phyloP scores from a whole-genome alignment of 1,139 yeast species.

The Yamadazyma taylorii region DNA sequence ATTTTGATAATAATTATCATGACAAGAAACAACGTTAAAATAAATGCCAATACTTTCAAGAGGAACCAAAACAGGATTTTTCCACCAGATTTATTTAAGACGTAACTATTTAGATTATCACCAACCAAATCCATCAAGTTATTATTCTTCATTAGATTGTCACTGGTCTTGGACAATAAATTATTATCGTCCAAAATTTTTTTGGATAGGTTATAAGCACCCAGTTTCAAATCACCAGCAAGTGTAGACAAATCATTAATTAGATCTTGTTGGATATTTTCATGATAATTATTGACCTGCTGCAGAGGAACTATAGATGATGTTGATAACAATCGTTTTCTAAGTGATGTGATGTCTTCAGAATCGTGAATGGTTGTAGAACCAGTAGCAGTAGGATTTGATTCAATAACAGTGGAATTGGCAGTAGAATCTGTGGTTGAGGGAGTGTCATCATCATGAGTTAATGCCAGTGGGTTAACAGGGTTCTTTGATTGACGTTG shows the following conservation, averaged over 20 bases:
- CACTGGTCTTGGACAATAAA: slow-evolving; percentile 37
- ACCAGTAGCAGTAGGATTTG: not conserved
- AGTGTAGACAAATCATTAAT: slow-evolving; percentile 38
- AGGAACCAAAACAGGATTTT: slow-evolving; percentile 38
- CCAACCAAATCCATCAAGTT: slow-evolving; percentile 39
- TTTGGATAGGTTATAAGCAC: slow-evolving; percentile 36
- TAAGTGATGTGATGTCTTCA: slow-evolving; percentile 7
- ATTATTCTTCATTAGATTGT: slow-evolving; percentile 37
- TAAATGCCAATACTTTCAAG: slow-evolving; percentile 27
- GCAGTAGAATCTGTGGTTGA: not conserved
- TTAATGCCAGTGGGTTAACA: too few relatives aligned
- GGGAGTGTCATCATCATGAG: not conserved
- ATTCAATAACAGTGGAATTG: not conserved
- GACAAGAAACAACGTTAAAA: slow-evolving; percentile 27
- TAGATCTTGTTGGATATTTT: slow-evolving; percentile 43
- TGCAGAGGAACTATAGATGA: slow-evolving; percentile 6
- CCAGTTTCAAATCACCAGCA: slow-evolving; percentile 35
- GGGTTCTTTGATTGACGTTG: too few relatives aligned
- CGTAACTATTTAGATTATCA: slow-evolving; percentile 36
- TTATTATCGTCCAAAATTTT: slow-evolving; percentile 39
- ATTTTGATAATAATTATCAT: slow-evolving; percentile 29
- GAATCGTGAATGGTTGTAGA: not conserved
- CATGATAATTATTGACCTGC: slow-evolving; percentile 37
- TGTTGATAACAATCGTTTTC: slow-evolving; percentile 13
- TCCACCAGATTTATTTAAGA: slow-evolving; percentile 39